phyloP scores from a whole-genome alignment of 371 early-diverging fungal species.

The Mortierella sp. region DNA sequence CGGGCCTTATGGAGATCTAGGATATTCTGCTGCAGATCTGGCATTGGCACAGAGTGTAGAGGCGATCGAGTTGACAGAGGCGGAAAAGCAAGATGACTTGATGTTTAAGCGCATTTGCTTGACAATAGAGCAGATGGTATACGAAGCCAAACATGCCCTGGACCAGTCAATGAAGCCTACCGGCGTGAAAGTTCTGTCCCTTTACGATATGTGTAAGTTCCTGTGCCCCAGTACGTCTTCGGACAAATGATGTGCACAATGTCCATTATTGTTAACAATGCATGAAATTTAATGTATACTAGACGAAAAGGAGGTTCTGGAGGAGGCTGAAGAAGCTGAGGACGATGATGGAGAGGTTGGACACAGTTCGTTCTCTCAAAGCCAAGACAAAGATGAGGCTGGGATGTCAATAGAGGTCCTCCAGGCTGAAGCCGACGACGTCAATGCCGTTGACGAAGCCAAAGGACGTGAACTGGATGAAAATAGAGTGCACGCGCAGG shows the following conservation, averaged over 20 bases:
- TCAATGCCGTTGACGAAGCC: not conserved
- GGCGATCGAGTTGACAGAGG: slow-evolving; percentile 45
- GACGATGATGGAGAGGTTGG: slow-evolving; percentile 10
- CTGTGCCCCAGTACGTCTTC: too few species aligned
- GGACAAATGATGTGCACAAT: too few species aligned
- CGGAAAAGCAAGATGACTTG: slow-evolving; percentile 38
- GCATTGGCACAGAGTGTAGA: slow-evolving; percentile 39
- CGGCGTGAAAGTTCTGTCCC: slow-evolving; percentile 49
- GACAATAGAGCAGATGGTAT: slow-evolving; percentile 40
- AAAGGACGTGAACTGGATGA: not conserved
- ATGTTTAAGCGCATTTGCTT: slow-evolving; percentile 44
- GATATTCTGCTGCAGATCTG: slow-evolving; percentile 27
- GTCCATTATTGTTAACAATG: too few species aligned
- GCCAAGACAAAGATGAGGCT: not conserved
- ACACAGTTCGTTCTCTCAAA: not conserved
- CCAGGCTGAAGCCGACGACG: slow-evolving; percentile 1
- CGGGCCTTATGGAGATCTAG: slow-evolving; percentile 24
- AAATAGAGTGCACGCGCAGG: not conserved
- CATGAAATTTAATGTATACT: too few species aligned
- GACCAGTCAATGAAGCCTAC: slow-evolving; percentile 38
- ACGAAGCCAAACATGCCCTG: slow-evolving; percentile 41
- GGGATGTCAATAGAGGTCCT: slow-evolving; percentile 14
- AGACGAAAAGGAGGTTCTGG: slow-evolving; percentile 35
- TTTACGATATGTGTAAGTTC: slow-evolving; percentile 51
- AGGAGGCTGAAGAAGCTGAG: slow-evolving; percentile 13